These are phyloP conservation scores for Candida caryicola DNA, from an alignment of 805 yeast species.

Conservation along the genomic window DNA sequence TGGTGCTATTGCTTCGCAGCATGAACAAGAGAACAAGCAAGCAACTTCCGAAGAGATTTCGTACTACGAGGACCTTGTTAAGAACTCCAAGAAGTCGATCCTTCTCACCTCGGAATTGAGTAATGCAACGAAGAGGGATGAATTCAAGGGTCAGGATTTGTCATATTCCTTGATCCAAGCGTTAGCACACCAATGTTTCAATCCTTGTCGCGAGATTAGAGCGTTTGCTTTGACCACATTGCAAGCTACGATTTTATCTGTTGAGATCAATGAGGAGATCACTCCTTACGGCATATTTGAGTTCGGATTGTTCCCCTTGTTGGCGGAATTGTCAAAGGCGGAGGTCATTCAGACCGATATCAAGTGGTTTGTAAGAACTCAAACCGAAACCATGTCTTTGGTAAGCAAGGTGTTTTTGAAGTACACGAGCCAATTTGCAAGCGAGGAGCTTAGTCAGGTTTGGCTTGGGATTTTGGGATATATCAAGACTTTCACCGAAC, in stretches of 20 bases:
- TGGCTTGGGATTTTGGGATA: slow-evolving; percentile 39
- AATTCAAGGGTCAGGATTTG: slow-evolving; percentile 34
- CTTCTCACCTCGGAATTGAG: slow-evolving; percentile 55
- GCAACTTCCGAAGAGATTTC: slow-evolving; percentile 44
- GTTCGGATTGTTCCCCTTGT: slow-evolving; percentile 69
- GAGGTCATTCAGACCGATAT: slow-evolving; percentile 58
- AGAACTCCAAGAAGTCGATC: slow-evolving; percentile 59
- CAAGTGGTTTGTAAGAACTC: slow-evolving; percentile 61
- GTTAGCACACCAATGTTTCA: slow-evolving; percentile 82
- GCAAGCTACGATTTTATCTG: slow-evolving; percentile 50
- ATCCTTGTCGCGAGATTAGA: slow-evolving; percentile 79
- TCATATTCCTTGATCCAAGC: slow-evolving; percentile 74
- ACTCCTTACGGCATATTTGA: slow-evolving; percentile 61
- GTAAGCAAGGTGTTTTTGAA: slow-evolving; percentile 55
- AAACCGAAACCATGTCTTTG: slow-evolving; percentile 63
- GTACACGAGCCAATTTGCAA: slow-evolving; percentile 25
- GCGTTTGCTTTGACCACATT: slow-evolving; percentile 60
- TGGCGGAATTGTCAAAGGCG: slow-evolving; percentile 63
- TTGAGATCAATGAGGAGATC: slow-evolving; percentile 33
- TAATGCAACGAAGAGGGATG: slow-evolving; percentile 28
- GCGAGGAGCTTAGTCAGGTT: slow-evolving; percentile 20
- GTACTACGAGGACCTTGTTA: slow-evolving; percentile 34
- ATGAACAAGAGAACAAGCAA: slow-evolving; percentile 63
- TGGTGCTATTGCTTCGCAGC: slow-evolving; percentile 76
- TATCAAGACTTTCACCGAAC: slow-evolving; percentile 25